phyloP scores from a whole-genome alignment of 306 rosid species.

The Lathyrus aphaca region DNA sequence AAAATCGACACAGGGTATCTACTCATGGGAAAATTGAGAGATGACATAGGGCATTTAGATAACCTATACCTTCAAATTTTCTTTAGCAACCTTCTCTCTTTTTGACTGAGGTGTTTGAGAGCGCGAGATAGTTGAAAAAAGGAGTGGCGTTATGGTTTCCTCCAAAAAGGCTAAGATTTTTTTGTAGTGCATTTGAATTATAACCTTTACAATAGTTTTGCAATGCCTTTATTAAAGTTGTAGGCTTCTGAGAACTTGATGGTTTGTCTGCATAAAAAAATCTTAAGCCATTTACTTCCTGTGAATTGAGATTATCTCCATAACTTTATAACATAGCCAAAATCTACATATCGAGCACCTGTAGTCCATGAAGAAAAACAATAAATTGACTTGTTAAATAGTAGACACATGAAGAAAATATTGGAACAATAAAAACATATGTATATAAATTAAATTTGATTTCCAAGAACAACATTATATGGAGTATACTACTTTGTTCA shows the following conservation, averaged over 20 bases:
- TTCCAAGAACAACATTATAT: no score
- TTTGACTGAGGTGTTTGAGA: no score
- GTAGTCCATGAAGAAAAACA: conserved; percentile 12
- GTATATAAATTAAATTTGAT: background rate
- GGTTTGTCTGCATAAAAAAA: conserved; percentile 91
- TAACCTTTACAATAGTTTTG: conserved; percentile 74
- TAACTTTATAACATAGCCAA: conserved; percentile 13
- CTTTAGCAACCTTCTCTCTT: no score
- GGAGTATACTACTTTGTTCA: no score
- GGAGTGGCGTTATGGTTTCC: no score
- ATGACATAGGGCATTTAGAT: no score
- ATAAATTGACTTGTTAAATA: conserved; percentile 5
- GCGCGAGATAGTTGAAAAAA: no score
- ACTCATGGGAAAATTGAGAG: no score
- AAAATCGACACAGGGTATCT: no score
- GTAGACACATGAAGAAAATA: background rate
- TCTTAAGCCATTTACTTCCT: conserved; percentile 92
- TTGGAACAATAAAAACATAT: conserved; percentile 1
- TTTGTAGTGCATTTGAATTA: conserved; percentile 92
- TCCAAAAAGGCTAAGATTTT: no score
- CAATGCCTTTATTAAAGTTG: conserved; percentile 64
- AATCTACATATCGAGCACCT: conserved; percentile 24
- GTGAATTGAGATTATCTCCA: conserved; percentile 39
- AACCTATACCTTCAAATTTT: no score
- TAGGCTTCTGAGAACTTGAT: conserved; percentile 92